These are phyloP conservation scores for Suillus subaureus DNA, from an alignment of 768 basidiomycete species.

Conservation along the genomic window DNA sequence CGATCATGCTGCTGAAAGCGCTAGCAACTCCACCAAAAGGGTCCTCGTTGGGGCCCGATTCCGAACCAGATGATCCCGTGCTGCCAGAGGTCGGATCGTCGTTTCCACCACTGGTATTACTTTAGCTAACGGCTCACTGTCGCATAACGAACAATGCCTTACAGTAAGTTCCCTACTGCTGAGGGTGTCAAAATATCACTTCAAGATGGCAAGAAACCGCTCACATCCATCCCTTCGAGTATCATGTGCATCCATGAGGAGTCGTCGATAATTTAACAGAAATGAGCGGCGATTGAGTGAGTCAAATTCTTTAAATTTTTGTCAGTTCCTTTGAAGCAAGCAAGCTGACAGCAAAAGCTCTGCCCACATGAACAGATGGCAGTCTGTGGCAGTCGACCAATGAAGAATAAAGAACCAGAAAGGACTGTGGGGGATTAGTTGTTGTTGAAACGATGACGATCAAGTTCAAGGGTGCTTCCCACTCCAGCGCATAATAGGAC, in stretches of 20 bases:
- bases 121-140: constrained; percentile 3
- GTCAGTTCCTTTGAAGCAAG: constrained; percentile 3
- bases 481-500: constrained; percentile 13
- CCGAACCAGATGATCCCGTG: background rate
- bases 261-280: constrained; percentile 16
- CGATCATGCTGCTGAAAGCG: constrained; percentile 19
- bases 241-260: constrained; percentile 23
- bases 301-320: background rate
- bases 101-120: constrained; percentile 14
- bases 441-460: constrained; percentile 3
- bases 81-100: constrained; percentile 6
- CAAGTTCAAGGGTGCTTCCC: constrained; percentile 11
- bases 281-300: constrained; percentile 26
- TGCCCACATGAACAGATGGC: constrained; percentile 16
- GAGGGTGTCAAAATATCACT: background rate
- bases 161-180: constrained; percentile 27
- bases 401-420: constrained; percentile 3
- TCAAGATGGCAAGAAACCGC: constrained; percentile 9
- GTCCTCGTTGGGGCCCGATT: background rate
- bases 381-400: constrained; percentile 3
- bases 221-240: constrained; percentile 30
- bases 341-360: background rate
- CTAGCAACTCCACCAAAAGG: constrained; percentile 15
- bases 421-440: constrained; percentile 7
- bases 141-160: constrained; percentile 8